Evolutionary conservation across 2,329 filamentous ascomycete genomes (phyloP).

Genomic region (Calonectria ilicicola): DNA sequence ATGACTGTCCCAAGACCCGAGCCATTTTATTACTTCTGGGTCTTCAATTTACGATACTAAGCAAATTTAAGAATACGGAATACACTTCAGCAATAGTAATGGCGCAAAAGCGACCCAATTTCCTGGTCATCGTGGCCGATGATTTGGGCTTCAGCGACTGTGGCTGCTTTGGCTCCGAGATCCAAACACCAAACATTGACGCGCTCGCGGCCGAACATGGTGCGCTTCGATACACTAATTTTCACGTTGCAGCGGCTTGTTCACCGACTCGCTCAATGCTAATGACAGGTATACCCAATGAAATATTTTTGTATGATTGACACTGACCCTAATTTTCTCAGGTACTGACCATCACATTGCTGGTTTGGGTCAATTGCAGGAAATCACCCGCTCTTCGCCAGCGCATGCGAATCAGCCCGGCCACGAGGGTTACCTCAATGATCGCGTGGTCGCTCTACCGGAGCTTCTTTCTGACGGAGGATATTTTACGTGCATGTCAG

Average conservation of each 20-base stretch:
- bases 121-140: too few relatives aligned
- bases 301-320: neutral
- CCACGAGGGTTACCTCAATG: constrained; percentile 48
- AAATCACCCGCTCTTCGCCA: neutral
- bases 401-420: neutral
- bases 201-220: too few relatives aligned
- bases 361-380: neutral
- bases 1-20: too few relatives aligned
- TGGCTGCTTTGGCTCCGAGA: too few relatives aligned
- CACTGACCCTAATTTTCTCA: neutral
- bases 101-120: too few relatives aligned
- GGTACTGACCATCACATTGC: neutral
- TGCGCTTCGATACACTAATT: neutral
- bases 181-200: too few relatives aligned
- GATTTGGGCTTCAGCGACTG: too few relatives aligned
- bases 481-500: constrained; percentile 47
- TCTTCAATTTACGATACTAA: too few relatives aligned
- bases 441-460: constrained; percentile 41
- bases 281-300: neutral
- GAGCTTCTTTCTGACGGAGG: constrained; percentile 45
- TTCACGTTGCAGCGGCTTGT: neutral
- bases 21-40: too few relatives aligned
- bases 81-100: too few relatives aligned
- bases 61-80: too few relatives aligned
- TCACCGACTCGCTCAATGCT: neutral